Evolutionary conservation across 768 basidiomycete species (phyloP).

Genomic region (Boletus bicolor): DNA sequence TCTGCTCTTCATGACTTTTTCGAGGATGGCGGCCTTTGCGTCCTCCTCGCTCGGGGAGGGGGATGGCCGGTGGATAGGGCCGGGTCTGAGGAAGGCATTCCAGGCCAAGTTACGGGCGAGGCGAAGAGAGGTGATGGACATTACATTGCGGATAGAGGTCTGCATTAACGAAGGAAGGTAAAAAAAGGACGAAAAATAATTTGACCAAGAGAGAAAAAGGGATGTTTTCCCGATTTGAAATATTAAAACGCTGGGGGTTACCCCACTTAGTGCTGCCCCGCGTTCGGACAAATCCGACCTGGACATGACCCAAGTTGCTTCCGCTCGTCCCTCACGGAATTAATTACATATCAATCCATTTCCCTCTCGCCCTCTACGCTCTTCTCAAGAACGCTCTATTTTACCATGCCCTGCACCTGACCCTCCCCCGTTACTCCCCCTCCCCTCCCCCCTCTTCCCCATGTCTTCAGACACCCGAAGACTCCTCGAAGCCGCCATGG

Average conservation of each 20-base stretch:
- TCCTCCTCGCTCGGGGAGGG: conserved; percentile 57
- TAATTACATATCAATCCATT: conserved; percentile 50
- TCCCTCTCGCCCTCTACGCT: conserved; percentile 34
- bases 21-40: conserved; percentile 69
- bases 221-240: conserved; percentile 18
- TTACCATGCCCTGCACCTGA: conserved; percentile 52
- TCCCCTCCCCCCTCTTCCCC: conserved; percentile 11
- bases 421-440: conserved; percentile 24
- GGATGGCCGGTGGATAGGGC: not conserved
- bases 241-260: conserved; percentile 16
- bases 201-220: conserved; percentile 1
- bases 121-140: conserved; percentile 13
- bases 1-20: conserved; percentile 83
- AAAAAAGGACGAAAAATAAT: conserved; percentile 27
- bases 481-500: conserved; percentile 72
- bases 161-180: conserved; percentile 31
- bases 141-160: conserved; percentile 37
- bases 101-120: conserved; percentile 17
- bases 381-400: conserved; percentile 40
- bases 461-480: conserved; percentile 69
- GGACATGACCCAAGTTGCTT: not conserved
- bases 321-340: conserved; percentile 41
- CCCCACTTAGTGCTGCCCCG: conserved; percentile 20
- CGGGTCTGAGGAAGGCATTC: conserved; percentile 24
- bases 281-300: conserved; percentile 25